Base-by-base conservation (phyloP, 2,329 filamentous ascomycete species). In the Trichoderma sp. region DNA sequence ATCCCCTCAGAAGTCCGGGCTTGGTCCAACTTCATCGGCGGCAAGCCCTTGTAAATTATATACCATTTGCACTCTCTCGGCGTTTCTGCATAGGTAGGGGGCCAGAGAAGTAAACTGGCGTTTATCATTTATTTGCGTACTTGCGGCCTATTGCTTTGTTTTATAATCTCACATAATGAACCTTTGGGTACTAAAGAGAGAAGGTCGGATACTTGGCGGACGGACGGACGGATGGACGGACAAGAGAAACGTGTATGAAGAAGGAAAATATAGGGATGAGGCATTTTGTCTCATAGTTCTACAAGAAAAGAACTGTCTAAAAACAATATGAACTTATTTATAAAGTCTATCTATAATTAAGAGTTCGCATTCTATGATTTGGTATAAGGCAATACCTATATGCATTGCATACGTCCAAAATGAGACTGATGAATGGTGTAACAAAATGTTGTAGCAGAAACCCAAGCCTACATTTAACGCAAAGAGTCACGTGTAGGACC, bases 21-120 rank as follows among this genome's bases (percentile, higher is more conserved):
- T 77, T 99, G 96, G 96, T 96, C 93, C 73, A 91, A 98, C 76
- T 99, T 98, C 81, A 92, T 97, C 76, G 94, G 94, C 73, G 91
- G 91, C 76, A 93, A 93, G 87, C 91, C 90, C 65, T 83, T 93
- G 84, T 93, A 89, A 83, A 82, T 55, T 43, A 63, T 68, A 66
- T 69, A 69, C 43, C 68, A 55, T 67, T 29, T 67, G 29, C 64
- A 59, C 55, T 67, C 47, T 58, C 64, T 58, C 64, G 27, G 64
- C 16, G 31, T 59, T 67, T 37, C 37, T 47, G 73, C 61, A 70
- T 70, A 67, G n/a, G 58, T 70, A 65, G n/a, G 56, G 37, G 24
- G 37, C 40, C 53, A 21, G 55, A 59, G 64, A 49, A 67, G 53
- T 67, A 40, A 61, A 31, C 57, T 61, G 65, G 65, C 65, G 65